A percentile compares a stretch with the other conserved stretches of the same genome.
These are phyloP conservation scores for Phytophthora colocasiae DNA, from an alignment of 352 stramenopile genomes.

Conservation along the genomic window DNA sequence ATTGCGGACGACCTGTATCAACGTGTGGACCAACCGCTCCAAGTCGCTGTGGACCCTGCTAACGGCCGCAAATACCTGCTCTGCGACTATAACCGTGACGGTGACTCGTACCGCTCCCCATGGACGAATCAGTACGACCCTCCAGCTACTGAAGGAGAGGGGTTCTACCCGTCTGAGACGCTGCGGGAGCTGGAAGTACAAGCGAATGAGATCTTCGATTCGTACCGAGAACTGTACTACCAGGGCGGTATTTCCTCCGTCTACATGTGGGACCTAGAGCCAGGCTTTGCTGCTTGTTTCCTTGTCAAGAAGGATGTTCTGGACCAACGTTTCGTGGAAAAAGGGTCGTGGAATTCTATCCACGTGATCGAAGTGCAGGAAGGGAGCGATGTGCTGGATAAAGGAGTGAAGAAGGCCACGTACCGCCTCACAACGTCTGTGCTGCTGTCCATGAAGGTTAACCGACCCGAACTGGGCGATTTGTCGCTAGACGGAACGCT, in stretches of 20 bases:
- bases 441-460: conserved; percentile 91
- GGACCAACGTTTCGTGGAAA: conserved; percentile 82
- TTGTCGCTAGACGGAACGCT: conserved; percentile 93
- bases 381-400: conserved; percentile 31
- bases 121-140: conserved; percentile 95
- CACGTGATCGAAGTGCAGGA: conserved; percentile 95
- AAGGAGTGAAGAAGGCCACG: conserved; percentile 62
- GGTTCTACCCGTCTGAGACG: conserved; percentile 91
- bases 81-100: conserved; percentile 96
- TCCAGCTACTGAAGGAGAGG: conserved; percentile 76
- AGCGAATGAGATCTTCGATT: conserved; percentile 97
- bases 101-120: conserved; percentile 91
- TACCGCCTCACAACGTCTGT: conserved; percentile 96
- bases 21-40: conserved; percentile 92
- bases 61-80: conserved; percentile 93
- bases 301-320: conserved; percentile 94
- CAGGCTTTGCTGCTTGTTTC: conserved; percentile 94
- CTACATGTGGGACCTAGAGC: conserved; percentile 97
- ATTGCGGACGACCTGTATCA: conserved; percentile 93
- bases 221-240: conserved; percentile 98
- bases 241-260: conserved; percentile 93
- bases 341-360: conserved; percentile 94
- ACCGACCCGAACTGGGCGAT: conserved; percentile 77
- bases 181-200: conserved; percentile 92
- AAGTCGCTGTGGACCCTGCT: conserved; percentile 84